Evolutionary conservation across 1,284 basidiomycete genomes (phyloP).

Genomic region (Coriolopsis trogii): DNA sequence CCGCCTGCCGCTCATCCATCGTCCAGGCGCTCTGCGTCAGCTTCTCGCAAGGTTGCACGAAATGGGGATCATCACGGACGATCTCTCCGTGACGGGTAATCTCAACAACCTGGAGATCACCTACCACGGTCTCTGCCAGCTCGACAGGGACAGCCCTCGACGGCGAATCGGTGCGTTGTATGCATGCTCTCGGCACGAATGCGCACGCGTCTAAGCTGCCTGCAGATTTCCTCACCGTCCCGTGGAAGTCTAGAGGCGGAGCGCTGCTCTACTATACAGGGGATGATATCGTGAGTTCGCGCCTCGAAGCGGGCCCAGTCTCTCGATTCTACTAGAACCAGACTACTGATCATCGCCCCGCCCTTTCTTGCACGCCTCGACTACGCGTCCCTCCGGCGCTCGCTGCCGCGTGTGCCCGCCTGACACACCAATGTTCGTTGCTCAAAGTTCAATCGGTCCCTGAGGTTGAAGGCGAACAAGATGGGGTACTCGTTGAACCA

Average conservation of each 20-base stretch:
- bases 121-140: conserved; percentile 79
- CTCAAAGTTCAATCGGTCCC: conserved; percentile 83
- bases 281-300: conserved; percentile 81
- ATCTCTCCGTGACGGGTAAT: conserved; percentile 73
- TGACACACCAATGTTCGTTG: background rate
- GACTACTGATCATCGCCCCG: too few relatives aligned
- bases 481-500: conserved; percentile 89
- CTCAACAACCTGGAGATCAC: conserved; percentile 69
- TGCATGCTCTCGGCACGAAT: background rate
- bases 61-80: conserved; percentile 71
- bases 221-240: conserved; percentile 74
- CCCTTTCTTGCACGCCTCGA: too few relatives aligned
- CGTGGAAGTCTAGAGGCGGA: conserved; percentile 78
- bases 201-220: background rate
- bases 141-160: conserved; percentile 37
- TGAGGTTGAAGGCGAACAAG: conserved; percentile 81
- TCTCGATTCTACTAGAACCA: too few relatives aligned
- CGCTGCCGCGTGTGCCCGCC: background rate
- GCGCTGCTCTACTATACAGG: conserved; percentile 91
- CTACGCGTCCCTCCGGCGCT: background rate
- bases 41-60: conserved; percentile 62
- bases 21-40: conserved; percentile 55
- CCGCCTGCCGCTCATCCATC: background rate
- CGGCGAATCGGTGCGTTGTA: conserved; percentile 72
- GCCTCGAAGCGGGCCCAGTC: too few relatives aligned